phyloP scores from a whole-genome alignment of 495 filamentous ascomycete genomes.

The Parathielavia hyrcaniae region DNA sequence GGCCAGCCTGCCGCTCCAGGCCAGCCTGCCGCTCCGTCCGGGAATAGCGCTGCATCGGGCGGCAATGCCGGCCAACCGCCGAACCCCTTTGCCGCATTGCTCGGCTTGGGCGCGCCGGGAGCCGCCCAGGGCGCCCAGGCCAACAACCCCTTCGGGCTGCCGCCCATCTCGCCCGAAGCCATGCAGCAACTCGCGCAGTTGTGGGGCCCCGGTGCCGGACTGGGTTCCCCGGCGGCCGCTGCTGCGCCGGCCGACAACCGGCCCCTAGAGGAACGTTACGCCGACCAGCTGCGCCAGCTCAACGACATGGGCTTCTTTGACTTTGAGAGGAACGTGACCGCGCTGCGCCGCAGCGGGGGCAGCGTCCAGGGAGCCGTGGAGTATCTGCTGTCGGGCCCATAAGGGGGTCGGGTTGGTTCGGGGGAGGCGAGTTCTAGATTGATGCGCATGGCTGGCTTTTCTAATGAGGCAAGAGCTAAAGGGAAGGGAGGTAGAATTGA shows the following conservation, averaged over 20 bases:
- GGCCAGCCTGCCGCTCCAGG: slow-evolving; percentile 20
- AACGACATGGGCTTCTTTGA: slow-evolving; percentile 99
- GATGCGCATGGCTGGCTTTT: not conserved
- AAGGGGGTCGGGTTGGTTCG: not conserved
- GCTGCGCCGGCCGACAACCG: slow-evolving; percentile 65
- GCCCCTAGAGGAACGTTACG: slow-evolving; percentile 90
- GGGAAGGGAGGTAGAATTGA: not conserved
- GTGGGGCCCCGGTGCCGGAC: slow-evolving; percentile 16
- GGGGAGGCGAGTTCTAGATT: not conserved
- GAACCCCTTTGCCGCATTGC: slow-evolving; percentile 42
- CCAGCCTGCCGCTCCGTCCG: slow-evolving; percentile 21
- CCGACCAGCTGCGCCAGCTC: slow-evolving; percentile 80
- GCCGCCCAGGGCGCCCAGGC: slow-evolving; percentile 16
- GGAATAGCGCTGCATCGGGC: not conserved
- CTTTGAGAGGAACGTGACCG: slow-evolving; percentile 87
- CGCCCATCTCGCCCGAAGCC: slow-evolving; percentile 32
- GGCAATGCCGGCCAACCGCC: slow-evolving; percentile 22
- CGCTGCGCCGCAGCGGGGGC: slow-evolving; percentile 80
- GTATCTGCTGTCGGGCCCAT: slow-evolving; percentile 48
- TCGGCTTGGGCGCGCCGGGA: slow-evolving; percentile 23
- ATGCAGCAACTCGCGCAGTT: slow-evolving; percentile 45
- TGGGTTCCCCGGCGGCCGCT: slow-evolving; percentile 30
- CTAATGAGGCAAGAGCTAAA: not conserved
- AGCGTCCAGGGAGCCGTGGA: slow-evolving; percentile 95
- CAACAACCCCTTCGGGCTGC: slow-evolving; percentile 25